Percentiles rank a stretch among this genome's conserved stretches.
Evolutionary conservation across 1,284 basidiomycete genomes (phyloP).

Genomic region (Pseudozyma tsukubaensis): DNA sequence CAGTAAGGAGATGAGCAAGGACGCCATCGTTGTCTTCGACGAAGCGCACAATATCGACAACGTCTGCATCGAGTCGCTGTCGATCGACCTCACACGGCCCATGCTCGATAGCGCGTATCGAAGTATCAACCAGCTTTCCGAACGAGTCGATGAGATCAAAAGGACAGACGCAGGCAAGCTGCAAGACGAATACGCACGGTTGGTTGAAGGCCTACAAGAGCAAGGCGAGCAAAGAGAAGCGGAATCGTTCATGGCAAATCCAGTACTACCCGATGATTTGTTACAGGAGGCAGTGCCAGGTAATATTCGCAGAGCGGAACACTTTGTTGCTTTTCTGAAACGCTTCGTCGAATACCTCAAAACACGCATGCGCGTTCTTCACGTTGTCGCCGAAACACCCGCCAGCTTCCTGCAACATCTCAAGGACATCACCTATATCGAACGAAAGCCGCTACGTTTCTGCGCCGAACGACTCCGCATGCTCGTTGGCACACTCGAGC

Average conservation of each 20-base stretch:
- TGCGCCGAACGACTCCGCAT: slow-evolving; percentile 96
- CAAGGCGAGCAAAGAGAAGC: slow-evolving; percentile 75
- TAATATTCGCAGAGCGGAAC: slow-evolving; percentile 97
- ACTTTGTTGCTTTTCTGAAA: slow-evolving; percentile 98
- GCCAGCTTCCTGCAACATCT: slow-evolving; percentile 97
- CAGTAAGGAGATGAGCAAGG: slow-evolving; percentile 95
- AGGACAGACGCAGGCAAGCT: slow-evolving; percentile 90
- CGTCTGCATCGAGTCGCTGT: slow-evolving; percentile 98
- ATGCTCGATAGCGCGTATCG: slow-evolving; percentile 96
- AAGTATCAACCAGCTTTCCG: slow-evolving; percentile 86
- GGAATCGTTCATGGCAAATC: slow-evolving; percentile 84
- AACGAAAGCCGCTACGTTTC: slow-evolving; percentile 93
- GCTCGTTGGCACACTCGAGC: slow-evolving; percentile 89
- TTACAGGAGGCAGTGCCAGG: slow-evolving; percentile 95
- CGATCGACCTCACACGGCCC: slow-evolving; percentile 96
- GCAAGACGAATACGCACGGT: slow-evolving; percentile 95
- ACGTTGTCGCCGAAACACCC: slow-evolving; percentile 99
- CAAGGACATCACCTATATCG: slow-evolving; percentile 99
- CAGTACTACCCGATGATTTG: slow-evolving; percentile 93
- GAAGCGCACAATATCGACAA: slow-evolving; percentile 99
- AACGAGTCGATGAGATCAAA: slow-evolving; percentile 98
- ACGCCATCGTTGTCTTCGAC: slow-evolving; percentile 98
- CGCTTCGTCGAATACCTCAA: slow-evolving; percentile 99
- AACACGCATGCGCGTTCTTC: slow-evolving; percentile 98
- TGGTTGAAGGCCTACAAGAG: slow-evolving; percentile 90